These are phyloP conservation scores for Aspergillus asperescens DNA, from an alignment of 495 filamentous ascomycete species.

Conservation along the genomic window DNA sequence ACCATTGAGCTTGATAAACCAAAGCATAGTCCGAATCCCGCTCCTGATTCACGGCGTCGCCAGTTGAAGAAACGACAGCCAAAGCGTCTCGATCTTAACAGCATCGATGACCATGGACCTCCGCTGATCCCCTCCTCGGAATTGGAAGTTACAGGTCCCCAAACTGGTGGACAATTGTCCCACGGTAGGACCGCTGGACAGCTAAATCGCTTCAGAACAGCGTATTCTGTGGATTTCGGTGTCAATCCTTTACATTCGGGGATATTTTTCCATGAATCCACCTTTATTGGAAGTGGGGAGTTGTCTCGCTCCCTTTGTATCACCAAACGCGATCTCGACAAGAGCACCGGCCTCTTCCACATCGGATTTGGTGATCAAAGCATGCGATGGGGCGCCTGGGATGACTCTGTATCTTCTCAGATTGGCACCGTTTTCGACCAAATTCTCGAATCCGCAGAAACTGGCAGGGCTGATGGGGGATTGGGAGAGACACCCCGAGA, in stretches of 20 bases:
- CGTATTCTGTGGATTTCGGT: slow-evolving; percentile 73
- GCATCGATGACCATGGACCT: slow-evolving; percentile 20
- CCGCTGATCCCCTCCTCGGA: slow-evolving; percentile 15
- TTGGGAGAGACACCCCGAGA: neutral
- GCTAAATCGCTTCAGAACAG: slow-evolving; percentile 49
- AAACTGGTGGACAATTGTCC: neutral
- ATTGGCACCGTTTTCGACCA: slow-evolving; percentile 54
- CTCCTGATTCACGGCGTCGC: slow-evolving; percentile 10
- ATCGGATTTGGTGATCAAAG: slow-evolving; percentile 46
- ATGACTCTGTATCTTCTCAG: slow-evolving; percentile 63
- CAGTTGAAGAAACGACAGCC: slow-evolving; percentile 48
- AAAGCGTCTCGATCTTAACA: slow-evolving; percentile 43
- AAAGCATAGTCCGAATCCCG: neutral
- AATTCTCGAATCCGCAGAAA: slow-evolving; percentile 29
- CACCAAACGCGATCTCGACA: slow-evolving; percentile 28
- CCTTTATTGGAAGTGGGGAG: slow-evolving; percentile 69
- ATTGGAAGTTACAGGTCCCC: slow-evolving; percentile 5
- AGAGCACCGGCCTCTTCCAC: slow-evolving; percentile 23
- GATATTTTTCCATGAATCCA: slow-evolving; percentile 70
- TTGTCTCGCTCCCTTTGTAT: slow-evolving; percentile 49
- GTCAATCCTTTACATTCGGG: slow-evolving; percentile 59
- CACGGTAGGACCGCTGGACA: slow-evolving; percentile 12
- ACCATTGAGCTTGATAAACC: neutral
- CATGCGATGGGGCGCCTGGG: slow-evolving; percentile 64
- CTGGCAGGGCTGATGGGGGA: slow-evolving; percentile 16